Evolutionary conservation across 176 grass and related monocot genomes (phyloP).

Genomic region (Eleusine indica): DNA sequence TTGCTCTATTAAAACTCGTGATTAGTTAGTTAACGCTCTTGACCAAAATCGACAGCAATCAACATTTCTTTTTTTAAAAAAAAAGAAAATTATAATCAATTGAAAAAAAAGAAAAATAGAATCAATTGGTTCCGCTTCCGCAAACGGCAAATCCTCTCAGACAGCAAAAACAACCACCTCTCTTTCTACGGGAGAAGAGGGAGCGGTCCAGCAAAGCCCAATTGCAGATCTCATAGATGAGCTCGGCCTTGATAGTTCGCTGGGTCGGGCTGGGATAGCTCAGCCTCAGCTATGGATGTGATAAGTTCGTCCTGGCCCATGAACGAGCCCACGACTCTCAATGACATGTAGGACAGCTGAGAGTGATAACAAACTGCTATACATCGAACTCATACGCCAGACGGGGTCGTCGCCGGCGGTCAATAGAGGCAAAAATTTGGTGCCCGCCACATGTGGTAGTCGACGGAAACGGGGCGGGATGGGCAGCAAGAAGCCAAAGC

Average conservation of each 20-base stretch:
- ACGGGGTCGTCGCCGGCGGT: not conserved
- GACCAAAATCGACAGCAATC: not conserved
- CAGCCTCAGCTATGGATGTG: not conserved
- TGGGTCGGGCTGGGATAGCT: not conserved
- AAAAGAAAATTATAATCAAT: too few species aligned
- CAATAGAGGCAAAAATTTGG: not conserved
- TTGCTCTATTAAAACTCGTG: constrained; percentile 3
- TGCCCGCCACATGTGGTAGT: not conserved
- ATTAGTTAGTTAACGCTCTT: not conserved
- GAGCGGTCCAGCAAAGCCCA: not conserved
- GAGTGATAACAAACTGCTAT: too few species aligned
- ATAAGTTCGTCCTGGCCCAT: not conserved
- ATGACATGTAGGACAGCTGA: too few species aligned
- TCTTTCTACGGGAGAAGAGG: not conserved
- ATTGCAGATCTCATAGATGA: not conserved
- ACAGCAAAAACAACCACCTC: not conserved
- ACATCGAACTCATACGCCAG: not conserved
- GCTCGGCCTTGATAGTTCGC: not conserved
- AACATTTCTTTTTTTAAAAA: too few species aligned
- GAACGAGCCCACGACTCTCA: not conserved
- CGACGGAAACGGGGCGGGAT: not conserved
- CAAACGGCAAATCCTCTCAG: not conserved
- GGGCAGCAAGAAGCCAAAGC: not conserved
- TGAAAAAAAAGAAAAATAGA: not conserved
- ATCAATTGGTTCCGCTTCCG: not conserved